A percentile compares a stretch with the other conserved stretches of the same genome.
These are phyloP conservation scores for Mallotus japonicus DNA, from an alignment of 441 rosid genomes.

Conservation along the genomic window DNA sequence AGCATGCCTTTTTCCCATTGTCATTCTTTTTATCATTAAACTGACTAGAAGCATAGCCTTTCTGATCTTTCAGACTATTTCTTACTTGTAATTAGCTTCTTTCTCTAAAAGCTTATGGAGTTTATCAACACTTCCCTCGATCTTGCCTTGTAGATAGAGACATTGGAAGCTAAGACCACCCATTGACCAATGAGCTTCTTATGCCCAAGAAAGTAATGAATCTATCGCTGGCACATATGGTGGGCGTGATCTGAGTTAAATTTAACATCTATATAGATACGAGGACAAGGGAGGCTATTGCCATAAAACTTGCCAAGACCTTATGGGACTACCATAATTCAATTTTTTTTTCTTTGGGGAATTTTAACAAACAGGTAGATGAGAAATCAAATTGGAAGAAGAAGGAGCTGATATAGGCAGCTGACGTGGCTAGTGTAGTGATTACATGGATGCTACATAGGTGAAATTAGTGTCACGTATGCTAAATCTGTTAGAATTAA, in stretches of 20 bases:
- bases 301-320: conserved; percentile 83
- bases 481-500: no score
- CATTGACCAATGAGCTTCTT: conserved; percentile 98
- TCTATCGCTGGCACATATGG: conserved; percentile 63
- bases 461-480: no score
- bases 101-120: conserved; percentile 57
- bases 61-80: neutral
- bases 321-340: conserved; percentile 52
- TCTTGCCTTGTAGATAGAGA: conserved; percentile 82
- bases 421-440: no score
- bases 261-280: conserved; percentile 52
- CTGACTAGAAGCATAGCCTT: conserved; percentile 10
- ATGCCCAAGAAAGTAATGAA: conserved; percentile 83
- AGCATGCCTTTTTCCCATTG: conserved; percentile 19
- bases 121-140: conserved; percentile 64
- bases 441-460: no score
- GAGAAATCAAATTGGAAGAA: neutral
- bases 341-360: neutral
- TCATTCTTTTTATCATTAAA: conserved; percentile 5
- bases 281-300: conserved; percentile 85
- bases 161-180: conserved; percentile 86
- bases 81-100: conserved; percentile 5
- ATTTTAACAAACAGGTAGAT: conserved; percentile 11
- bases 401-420: no score
- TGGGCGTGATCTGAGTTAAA: conserved; percentile 52